Conservation (phyloP, 768 basidiomycete species). For the Russula sp. region DNA sequence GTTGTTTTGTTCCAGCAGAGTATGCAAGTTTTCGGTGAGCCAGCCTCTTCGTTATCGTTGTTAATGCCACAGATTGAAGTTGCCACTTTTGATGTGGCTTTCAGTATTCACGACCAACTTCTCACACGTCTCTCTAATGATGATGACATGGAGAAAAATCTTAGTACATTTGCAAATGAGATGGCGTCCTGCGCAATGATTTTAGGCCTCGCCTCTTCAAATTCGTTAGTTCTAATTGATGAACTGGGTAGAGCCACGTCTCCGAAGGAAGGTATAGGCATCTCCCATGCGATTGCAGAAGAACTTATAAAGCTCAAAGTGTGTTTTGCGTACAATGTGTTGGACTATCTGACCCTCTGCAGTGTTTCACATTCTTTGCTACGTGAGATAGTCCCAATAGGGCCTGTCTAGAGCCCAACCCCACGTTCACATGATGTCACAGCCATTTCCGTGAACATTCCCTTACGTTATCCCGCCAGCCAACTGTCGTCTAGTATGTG, state of each 20-base stretch:
- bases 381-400: slow-evolving; percentile 46
- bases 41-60: not conserved
- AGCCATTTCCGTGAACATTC: slow-evolving; percentile 81
- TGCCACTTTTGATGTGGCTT: not conserved
- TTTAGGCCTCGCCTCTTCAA: slow-evolving; percentile 63
- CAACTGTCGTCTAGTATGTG: slow-evolving; percentile 73
- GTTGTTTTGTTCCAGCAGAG: slow-evolving; percentile 88
- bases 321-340: slow-evolving; percentile 17
- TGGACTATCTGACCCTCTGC: not conserved
- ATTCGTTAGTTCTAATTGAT: slow-evolving; percentile 79
- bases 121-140: slow-evolving; percentile 90
- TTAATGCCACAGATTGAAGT: not conserved
- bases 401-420: not conserved
- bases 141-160: slow-evolving; percentile 79
- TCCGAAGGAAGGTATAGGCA: slow-evolving; percentile 72
- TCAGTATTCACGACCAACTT: slow-evolving; percentile 73
- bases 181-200: slow-evolving; percentile 94
- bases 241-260: slow-evolving; percentile 93
- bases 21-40: slow-evolving; percentile 80
- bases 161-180: slow-evolving; percentile 94
- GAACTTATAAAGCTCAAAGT: slow-evolving; percentile 69
- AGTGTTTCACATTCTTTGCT: slow-evolving; percentile 88
- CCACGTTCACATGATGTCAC: not conserved
- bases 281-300: slow-evolving; percentile 79
- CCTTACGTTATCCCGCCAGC: slow-evolving; percentile 64